Evolutionary conservation across 345 rosid species (phyloP), one percentile per base, ranked within the genome.

Genomic region (Clausena lansium): DNA sequence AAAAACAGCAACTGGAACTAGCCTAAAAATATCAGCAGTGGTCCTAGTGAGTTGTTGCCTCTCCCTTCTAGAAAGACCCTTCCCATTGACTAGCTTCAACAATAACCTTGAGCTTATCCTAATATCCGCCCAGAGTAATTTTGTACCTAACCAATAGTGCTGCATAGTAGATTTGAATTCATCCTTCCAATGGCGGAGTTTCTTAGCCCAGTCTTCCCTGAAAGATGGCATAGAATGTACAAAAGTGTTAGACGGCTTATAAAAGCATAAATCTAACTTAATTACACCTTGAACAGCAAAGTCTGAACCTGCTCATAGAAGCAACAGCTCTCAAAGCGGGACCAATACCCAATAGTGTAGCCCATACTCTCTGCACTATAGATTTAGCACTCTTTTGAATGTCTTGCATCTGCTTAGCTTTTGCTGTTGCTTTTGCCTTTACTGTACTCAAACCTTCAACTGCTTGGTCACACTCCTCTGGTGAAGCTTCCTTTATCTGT

Each of bases 171-270:
- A 95, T 73, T 87, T 89, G 78, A 95, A 92, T 80, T 93, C 98
- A 69, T 93, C 93, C 87, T 90, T 95, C 98, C 96, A 93, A 57
- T 95, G 96, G 11, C 6, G 79, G 73, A 95, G 83, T 87, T 92
- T 93, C 81, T 87, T 88, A n/a, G 97, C 93, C 98, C 98, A 95
- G 81, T 95, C 98, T 85, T 89, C 96, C 88, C 98, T 95, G 89
- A 60, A 79, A 80, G 38, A 83, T 27, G 47, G 52, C 78, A 76
- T 28, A 71, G 25, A 36, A 72, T 28, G 64, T 69, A 65, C 73
- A 71, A 74, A 84, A 81, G 76, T 50, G 57, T 61, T 47, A 72
- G 7, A 77, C 30, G 19, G 14, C 57, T 72, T 69, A 20, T 38
- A 80, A 64, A 55, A 65, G 45, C 62, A 76, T 54, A 62, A 74